Evolutionary conservation across 2,329 filamentous ascomycete genomes (phyloP), one percentile per base, ranked within the genome.

Genomic region (Aspergillus ochraceoroseus): DNA sequence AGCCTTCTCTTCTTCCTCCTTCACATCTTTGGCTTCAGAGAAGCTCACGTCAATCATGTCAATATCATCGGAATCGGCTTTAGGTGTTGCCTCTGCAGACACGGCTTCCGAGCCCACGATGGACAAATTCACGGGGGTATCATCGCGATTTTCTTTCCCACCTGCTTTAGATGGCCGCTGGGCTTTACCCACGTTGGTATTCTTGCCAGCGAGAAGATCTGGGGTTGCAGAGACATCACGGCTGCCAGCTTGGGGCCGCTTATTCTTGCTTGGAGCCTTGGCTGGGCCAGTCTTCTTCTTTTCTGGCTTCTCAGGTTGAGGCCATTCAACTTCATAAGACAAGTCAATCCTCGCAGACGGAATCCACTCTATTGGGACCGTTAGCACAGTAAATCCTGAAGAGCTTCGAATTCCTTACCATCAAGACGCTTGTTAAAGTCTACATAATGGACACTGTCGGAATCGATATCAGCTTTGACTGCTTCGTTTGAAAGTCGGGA

Each of bases 341-440:
- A 98, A 82, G 62, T 96, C 87, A 52, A 98, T 87, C 23, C 92
- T 79, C 23, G 79, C 74, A 19, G 84, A 77, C 1, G 85, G 75
- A 7, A 98, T 82, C 92, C 92, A 98, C 72, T 98, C 92, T 70
- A 77, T 72, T 79, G 51, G 12, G 5, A 13, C 74, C 14, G 75
- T 66, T 37, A 63, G 50, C 25, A 52, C 38, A 29, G 18, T 13
- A 15, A 11, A 11, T 19, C 26, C 7, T 34, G 20, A 26, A 14
- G 7, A 12, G 8, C 13, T 25, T 25, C 18, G 2, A 27, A 31
- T 26, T 11, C 33, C 61, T 47, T 58, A 72, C 70, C 71, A 54
- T 82, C 78, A 20, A 82, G 70, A 72, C 80, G 79, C 56, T 96
- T 96, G 70, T 96, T 96, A 77, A 95, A 96, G 58, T 94, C 94